phyloP scores from a whole-genome alignment of 2,329 filamentous ascomycete species.

The Grosmannia clavigera region DNA sequence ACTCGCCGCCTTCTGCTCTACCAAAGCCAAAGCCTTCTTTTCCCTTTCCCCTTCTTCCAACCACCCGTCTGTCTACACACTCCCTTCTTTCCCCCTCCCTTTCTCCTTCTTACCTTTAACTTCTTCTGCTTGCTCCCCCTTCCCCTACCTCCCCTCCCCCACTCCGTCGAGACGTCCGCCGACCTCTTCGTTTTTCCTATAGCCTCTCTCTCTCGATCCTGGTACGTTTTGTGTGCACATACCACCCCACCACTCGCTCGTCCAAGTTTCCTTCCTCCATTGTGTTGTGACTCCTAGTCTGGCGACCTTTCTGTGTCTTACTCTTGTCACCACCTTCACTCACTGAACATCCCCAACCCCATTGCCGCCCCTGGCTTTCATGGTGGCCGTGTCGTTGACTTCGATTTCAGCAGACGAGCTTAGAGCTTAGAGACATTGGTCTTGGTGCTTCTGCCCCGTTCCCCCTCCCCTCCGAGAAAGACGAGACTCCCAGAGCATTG shows the following conservation, averaged over 20 bases:
- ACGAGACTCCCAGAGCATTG: not conserved
- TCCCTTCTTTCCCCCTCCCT: constrained; percentile 5
- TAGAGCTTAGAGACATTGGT: constrained; percentile 6
- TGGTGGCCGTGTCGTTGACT: not conserved
- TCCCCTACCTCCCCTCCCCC: constrained; percentile 9
- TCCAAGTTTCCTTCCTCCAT: constrained; percentile 14
- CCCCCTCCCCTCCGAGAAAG: not conserved
- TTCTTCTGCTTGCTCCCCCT: constrained; percentile 9
- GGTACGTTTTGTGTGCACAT: not conserved
- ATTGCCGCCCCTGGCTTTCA: not conserved
- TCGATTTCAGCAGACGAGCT: constrained; percentile 2
- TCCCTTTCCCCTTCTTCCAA: constrained; percentile 9
- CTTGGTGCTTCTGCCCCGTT: constrained; percentile 1
- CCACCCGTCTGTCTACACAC: constrained; percentile 6
- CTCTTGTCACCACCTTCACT: not conserved
- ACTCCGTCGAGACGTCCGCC: constrained; percentile 4
- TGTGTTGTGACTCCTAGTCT: not conserved
- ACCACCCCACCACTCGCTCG: constrained; percentile 1
- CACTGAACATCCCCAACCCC: not conserved
- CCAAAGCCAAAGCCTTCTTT: constrained; percentile 9
- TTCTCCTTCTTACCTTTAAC: constrained; percentile 7
- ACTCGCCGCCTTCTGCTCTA: constrained; percentile 3
- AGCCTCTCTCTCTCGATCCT: constrained; percentile 15
- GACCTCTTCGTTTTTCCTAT: constrained; percentile 18
- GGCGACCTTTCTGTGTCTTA: not conserved